Conservation (phyloP, 257 asterid species). For the Ocimum tenuiflorum region DNA sequence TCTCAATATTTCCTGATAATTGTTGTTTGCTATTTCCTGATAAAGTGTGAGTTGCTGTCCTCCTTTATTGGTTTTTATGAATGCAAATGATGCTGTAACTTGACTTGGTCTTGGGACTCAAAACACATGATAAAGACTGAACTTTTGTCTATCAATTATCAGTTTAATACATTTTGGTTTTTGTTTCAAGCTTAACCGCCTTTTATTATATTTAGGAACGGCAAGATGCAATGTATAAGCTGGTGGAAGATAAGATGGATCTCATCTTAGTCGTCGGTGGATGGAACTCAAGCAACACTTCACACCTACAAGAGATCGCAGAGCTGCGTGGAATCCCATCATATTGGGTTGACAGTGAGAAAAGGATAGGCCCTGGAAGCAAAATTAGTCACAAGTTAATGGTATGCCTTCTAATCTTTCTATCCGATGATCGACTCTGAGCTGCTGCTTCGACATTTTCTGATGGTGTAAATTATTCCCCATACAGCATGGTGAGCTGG, state of each 20-base stretch:
- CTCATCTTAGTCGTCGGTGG: slow-evolving; percentile 95
- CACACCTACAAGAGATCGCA: slow-evolving; percentile 92
- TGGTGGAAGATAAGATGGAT: slow-evolving; percentile 70
- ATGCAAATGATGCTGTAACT: background rate
- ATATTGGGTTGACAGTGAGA: slow-evolving; percentile 84
- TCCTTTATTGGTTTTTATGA: background rate
- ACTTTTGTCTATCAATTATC: background rate
- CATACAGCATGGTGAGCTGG: slow-evolving; percentile 92
- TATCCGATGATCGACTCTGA: background rate
- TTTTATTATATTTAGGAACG: slow-evolving; percentile 53
- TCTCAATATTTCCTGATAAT: slow-evolving; percentile 6
- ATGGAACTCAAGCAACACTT: slow-evolving; percentile 99
- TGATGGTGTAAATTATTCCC: background rate
- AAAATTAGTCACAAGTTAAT: slow-evolving; percentile 66
- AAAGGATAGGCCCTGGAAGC: slow-evolving; percentile 91
- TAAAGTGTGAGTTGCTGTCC: background rate
- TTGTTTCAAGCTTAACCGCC: slow-evolving; percentile 14
- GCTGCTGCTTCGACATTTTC: background rate
- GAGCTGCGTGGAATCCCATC: slow-evolving; percentile 93
- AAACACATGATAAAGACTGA: background rate
- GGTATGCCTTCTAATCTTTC: slow-evolving; percentile 34
- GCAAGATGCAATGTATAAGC: slow-evolving; percentile 98
- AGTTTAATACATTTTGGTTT: slow-evolving; percentile 5
- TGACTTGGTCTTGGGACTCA: background rate
- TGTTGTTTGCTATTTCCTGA: background rate